Percentiles rank a stretch among this genome's conserved stretches.
phyloP scores from a whole-genome alignment of 805 yeast species.

The Blastobotrys mokoenaii region DNA sequence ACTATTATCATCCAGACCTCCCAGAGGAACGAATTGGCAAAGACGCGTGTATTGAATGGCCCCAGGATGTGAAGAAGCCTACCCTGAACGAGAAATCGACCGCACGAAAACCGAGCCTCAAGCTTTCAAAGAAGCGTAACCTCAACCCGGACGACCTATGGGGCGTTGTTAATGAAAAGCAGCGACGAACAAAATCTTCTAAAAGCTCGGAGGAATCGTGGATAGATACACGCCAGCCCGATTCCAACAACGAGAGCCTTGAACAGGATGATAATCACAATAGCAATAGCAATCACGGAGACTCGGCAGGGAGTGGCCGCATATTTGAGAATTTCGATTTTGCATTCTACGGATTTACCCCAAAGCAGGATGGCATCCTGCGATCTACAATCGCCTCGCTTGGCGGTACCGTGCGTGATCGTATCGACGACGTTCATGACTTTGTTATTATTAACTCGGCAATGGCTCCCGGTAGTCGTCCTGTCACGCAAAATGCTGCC shows the following conservation, averaged over 20 bases:
- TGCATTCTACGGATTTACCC: constrained; percentile 35
- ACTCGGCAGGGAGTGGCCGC: constrained; percentile 21
- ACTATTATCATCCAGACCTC: constrained; percentile 26
- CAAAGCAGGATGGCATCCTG: constrained; percentile 33
- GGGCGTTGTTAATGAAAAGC: constrained; percentile 6
- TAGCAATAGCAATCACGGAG: background rate
- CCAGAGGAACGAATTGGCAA: constrained; percentile 27
- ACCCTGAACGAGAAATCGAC: background rate
- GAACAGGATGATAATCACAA: too few species aligned
- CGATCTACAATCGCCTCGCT: constrained; percentile 38
- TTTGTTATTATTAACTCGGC: constrained; percentile 6
- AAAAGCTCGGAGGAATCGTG: background rate
- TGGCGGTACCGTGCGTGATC: constrained; percentile 32
- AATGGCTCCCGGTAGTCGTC: background rate
- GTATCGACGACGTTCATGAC: too few species aligned
- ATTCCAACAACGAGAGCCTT: too few species aligned
- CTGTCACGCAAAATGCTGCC: constrained; percentile 15
- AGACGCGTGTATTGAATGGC: constrained; percentile 22
- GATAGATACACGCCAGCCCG: background rate
- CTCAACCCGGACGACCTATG: constrained; percentile 7
- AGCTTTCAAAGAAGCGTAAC: background rate
- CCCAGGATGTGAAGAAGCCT: background rate
- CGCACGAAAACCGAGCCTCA: background rate
- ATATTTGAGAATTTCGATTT: constrained; percentile 39
- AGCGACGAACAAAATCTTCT: constrained; percentile 1